Percentiles rank a stretch among this genome's conserved stretches.
These are phyloP conservation scores for Panellus pusillus DNA, from an alignment of 768 basidiomycete genomes.

Conservation along the genomic window DNA sequence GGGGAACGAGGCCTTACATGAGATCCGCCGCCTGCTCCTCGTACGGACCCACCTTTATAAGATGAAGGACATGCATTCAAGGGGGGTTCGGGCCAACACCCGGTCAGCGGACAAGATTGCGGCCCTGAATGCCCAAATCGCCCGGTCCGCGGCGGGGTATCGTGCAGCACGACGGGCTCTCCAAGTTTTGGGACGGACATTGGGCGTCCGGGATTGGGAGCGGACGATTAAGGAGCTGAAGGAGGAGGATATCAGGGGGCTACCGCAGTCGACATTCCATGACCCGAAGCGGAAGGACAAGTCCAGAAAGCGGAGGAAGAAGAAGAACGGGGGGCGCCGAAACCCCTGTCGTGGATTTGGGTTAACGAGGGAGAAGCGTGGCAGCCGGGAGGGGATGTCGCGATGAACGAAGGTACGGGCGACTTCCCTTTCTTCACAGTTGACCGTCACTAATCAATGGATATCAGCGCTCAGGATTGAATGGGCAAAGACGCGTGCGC, in stretches of 20 bases:
- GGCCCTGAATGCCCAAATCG: neutral
- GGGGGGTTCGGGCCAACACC: neutral
- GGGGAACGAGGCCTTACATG: slow-evolving; percentile 16
- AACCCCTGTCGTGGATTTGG: slow-evolving; percentile 4
- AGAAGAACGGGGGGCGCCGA: neutral
- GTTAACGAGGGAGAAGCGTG: neutral
- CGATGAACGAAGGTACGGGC: slow-evolving; percentile 10
- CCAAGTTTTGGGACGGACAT: neutral
- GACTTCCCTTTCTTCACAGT: neutral
- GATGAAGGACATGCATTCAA: slow-evolving; percentile 1
- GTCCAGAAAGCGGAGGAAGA: neutral
- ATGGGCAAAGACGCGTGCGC: slow-evolving; percentile 1
- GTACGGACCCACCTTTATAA: slow-evolving; percentile 15
- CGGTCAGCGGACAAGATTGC: slow-evolving; percentile 1
- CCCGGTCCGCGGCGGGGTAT: neutral
- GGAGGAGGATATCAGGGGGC: neutral
- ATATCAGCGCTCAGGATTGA: slow-evolving; percentile 1
- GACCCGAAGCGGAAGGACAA: slow-evolving; percentile 2
- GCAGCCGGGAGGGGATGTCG: neutral
- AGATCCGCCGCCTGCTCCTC: slow-evolving; percentile 18
- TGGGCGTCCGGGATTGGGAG: neutral
- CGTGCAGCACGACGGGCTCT: neutral
- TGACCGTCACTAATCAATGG: neutral
- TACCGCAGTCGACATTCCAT: neutral
- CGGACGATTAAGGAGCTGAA: neutral